Evolutionary conservation across 345 rosid species (phyloP), one percentile per base, ranked within the genome.

Genomic region (Populus davidiana): DNA sequence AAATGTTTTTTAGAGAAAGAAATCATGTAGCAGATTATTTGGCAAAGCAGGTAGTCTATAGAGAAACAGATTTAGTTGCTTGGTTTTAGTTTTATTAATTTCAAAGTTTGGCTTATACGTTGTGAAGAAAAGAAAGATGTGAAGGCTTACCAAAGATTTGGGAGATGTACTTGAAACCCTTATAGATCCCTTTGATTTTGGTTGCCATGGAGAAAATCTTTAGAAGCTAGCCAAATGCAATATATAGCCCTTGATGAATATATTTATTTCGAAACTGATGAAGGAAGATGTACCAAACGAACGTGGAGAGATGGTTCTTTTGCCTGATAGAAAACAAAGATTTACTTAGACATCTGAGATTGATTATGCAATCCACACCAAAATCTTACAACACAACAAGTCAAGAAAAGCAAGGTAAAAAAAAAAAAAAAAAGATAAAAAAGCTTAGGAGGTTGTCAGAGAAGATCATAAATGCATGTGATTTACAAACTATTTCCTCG

Each of bases 171-270:
- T 93, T 93, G 91, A 95, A 93, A 71, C 99, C 87, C 86, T 91
- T 95, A 79, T 87, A 92, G 72, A 95, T 84, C 76, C 94, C 94
- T 79, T 93, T 95, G 83, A 95, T 92, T 84, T 90, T 93, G 76
- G 90, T 82, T 17, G 92, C 86, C 99, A 92, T 95, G 72, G 70
- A 54, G 54, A 66, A 62, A 71, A 80, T 77, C 2, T 10, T 41
- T 41, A 67, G 61, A 86, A 82, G 49, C 70, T 3, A 36, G 41
- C 67, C 64, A 69, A 69, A 75, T 21, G 61, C 47, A 61, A 52
- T n/a, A n/a, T n/a, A n/a, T 35, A 39, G 23, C 20, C 38, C 50
- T 43, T 67, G 21, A 64, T 47, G 67, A 33, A 33, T 56, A n/a
- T 44, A 75, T 73, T 61, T 75, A 65, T 36, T 41, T 16, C 82